These are phyloP conservation scores for Torulaspora microellipsoides DNA, from an alignment of 805 yeast genomes.

Conservation along the genomic window DNA sequence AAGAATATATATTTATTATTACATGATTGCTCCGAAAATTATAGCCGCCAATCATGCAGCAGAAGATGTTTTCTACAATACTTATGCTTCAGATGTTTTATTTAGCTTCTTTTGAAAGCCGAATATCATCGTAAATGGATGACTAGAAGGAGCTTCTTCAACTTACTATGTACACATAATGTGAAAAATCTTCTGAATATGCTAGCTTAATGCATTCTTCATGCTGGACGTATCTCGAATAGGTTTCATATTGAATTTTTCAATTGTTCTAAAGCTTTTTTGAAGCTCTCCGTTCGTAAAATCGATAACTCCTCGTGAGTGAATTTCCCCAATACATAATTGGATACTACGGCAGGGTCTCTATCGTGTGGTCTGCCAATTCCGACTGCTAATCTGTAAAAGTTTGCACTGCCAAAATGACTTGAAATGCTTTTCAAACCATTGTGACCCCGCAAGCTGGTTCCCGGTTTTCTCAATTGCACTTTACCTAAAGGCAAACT, in stretches of 20 bases:
- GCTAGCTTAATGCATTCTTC: too few species aligned
- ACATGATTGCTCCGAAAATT: too few species aligned
- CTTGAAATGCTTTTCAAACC: constrained; percentile 62
- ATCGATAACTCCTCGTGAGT: constrained; percentile 40
- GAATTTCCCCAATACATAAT: constrained; percentile 60
- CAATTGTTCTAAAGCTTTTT: constrained; percentile 36
- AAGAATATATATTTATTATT: too few species aligned
- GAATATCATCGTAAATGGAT: too few species aligned
- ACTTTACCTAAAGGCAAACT: constrained; percentile 61
- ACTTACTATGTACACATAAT: too few species aligned
- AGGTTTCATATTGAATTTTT: constrained; percentile 19
- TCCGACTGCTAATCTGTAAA: constrained; percentile 69
- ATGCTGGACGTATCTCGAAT: too few species aligned
- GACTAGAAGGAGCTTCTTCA: too few species aligned
- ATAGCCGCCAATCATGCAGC: too few species aligned
- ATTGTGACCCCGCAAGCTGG: constrained; percentile 77
- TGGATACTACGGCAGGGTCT: constrained; percentile 44
- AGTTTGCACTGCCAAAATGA: constrained; percentile 43
- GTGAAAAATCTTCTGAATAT: too few species aligned
- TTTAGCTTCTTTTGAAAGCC: too few species aligned
- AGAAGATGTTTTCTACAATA: too few species aligned
- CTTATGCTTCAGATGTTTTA: too few species aligned
- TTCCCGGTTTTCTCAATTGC: constrained; percentile 54
- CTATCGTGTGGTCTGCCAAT: constrained; percentile 61
- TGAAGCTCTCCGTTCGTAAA: constrained; percentile 40